These are phyloP conservation scores for Ichthyophthirius multifiliis DNA, from an alignment of 169 alveolate genomes.

Conservation along the genomic window DNA sequence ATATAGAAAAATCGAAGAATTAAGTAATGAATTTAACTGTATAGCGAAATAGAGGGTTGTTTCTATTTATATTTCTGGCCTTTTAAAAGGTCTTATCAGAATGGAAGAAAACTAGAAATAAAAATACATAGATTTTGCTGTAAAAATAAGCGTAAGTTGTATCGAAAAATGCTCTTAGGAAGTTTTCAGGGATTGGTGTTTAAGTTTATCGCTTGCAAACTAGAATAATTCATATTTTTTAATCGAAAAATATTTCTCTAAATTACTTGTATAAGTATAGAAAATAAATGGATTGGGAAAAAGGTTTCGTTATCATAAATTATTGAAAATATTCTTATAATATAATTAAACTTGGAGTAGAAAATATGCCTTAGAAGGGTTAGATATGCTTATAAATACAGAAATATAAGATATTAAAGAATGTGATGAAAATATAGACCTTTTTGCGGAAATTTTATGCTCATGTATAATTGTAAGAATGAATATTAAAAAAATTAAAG, in stretches of 20 bases:
- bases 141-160: neutral
- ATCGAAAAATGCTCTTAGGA: neutral
- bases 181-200: neutral
- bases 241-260: neutral
- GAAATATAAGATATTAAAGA: neutral
- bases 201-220: neutral
- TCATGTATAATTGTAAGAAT: neutral
- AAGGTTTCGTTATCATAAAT: conserved; percentile 1
- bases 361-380: neutral
- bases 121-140: neutral
- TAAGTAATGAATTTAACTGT: neutral
- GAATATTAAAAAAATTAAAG: neutral
- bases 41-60: neutral
- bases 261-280: neutral
- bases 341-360: conserved; percentile 1
- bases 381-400: neutral
- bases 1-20: neutral
- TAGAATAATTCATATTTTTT: neutral
- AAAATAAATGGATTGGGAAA: neutral
- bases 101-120: neutral
- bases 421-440: neutral
- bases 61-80: neutral
- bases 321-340: neutral
- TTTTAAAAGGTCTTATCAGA: neutral
- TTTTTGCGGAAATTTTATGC: neutral